Evolutionary conservation across 768 basidiomycete genomes (phyloP), one percentile per base, ranked within the genome.

Genomic region (Royoungia palumana): DNA sequence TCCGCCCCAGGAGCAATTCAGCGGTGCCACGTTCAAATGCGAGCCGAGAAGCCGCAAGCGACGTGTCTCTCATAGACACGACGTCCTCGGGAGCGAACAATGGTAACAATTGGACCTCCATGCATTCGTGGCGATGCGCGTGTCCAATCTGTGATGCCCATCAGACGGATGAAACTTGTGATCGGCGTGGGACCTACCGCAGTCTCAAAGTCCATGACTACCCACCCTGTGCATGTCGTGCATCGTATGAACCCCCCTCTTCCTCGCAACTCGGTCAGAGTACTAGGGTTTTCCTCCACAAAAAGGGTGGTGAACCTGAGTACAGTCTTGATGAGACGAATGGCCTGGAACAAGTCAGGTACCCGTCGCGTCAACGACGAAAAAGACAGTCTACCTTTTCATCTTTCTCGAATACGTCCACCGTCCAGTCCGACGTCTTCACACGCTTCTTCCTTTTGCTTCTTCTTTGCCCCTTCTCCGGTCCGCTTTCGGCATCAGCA

Each of bases 111-210:
- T 65, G 55, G 41, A 85, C 55, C 17, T 70, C 39, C 75, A 79
- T 80, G 8, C 66, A 57, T 0, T 79, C 73, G 53, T 87, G 85
- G n/a, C 85, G 76, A 51, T 82, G 80, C 35, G 75, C 75, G 60
- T 87, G 85, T 0, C 79, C 79, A 28, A 77, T 65, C 85, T 87
- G 58, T n/a, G n/a, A 38, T 22, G 4, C 11, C 2, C 4, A 28
- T 59, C 44, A 48, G 10, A 17, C 19, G 2, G 12, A 14, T 1
- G 16, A 30, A 5, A 28, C 4, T 10, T n/a, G n/a, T 13, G 19
- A 20, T 13, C 20, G 17, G 16, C 12, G 21, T 19, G 17, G 3
- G 19, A 55, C 78, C 45, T 56, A 82, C 85, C 27, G 84, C 66
- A 42, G 60, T 72, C 6, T 65, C 56, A 32, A 74, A 70, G 45